These are phyloP conservation scores for Syncephalis plumigaleata DNA, from an alignment of 371 early-diverging fungal genomes.

Conservation along the genomic window DNA sequence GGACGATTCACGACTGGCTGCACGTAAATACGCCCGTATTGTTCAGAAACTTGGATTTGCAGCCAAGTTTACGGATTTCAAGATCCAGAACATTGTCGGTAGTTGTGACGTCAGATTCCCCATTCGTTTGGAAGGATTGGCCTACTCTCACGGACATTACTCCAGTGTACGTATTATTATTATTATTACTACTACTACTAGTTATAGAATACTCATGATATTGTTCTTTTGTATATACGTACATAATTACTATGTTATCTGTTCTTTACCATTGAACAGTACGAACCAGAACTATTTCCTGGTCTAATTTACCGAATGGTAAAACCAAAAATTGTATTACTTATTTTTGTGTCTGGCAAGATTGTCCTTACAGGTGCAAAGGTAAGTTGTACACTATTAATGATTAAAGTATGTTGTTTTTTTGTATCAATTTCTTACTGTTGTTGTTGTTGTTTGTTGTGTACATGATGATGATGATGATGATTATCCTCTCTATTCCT, in stretches of 20 bases:
- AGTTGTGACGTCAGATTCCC: constrained; percentile 99
- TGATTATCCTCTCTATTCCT: neutral
- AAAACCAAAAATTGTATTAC: constrained; percentile 98
- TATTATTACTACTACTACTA: no score
- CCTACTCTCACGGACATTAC: constrained; percentile 95
- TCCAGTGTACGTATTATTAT: constrained; percentile 58
- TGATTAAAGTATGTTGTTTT: no score
- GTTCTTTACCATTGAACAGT: constrained; percentile 26
- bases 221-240: neutral
- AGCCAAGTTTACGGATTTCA: constrained; percentile 98
- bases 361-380: constrained; percentile 99
- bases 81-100: constrained; percentile 99
- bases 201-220: neutral
- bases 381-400: constrained; percentile 18
- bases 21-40: constrained; percentile 99
- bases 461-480: neutral
- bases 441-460: no score
- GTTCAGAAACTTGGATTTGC: constrained; percentile 98
- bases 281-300: constrained; percentile 99
- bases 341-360: constrained; percentile 99
- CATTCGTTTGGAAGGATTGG: constrained; percentile 98
- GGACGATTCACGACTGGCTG: constrained; percentile 93
- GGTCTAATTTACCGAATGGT: constrained; percentile 99
- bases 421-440: no score
- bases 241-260: neutral